A percentile compares a stretch with the other conserved stretches of the same genome.
phyloP scores from a whole-genome alignment of 768 basidiomycete genomes.

The Crassisporium funariophilum region DNA sequence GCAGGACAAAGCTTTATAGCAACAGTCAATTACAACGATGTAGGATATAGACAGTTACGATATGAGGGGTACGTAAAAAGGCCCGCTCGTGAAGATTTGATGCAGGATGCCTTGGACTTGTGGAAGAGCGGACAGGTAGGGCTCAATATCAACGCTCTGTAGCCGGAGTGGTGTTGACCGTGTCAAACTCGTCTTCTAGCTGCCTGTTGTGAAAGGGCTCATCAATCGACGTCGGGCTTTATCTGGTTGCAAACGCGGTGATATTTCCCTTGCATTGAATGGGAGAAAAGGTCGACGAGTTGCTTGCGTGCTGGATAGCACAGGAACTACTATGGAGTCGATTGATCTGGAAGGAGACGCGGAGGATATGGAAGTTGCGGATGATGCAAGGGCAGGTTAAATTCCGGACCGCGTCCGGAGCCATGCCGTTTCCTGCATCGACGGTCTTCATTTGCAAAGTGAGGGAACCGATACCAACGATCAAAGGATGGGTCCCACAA shows the following conservation, averaged over 20 bases:
- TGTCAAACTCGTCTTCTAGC: constrained; percentile 42
- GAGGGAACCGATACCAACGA: constrained; percentile 25
- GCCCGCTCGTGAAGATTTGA: constrained; percentile 65
- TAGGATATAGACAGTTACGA: constrained; percentile 59
- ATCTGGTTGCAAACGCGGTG: constrained; percentile 51
- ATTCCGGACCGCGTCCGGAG: constrained; percentile 23
- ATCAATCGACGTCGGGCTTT: constrained; percentile 62
- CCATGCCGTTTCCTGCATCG: constrained; percentile 24
- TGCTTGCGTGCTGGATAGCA: constrained; percentile 69
- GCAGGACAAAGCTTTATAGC: constrained; percentile 61
- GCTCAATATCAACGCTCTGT: constrained; percentile 24
- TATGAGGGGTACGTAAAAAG: constrained; percentile 52
- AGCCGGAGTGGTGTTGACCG: constrained; percentile 32
- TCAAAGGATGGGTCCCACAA: constrained; percentile 25
- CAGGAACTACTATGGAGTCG: constrained; percentile 66
- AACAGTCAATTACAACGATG: constrained; percentile 60
- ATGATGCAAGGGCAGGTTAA: constrained; percentile 31
- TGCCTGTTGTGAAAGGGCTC: constrained; percentile 47
- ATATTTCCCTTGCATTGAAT: constrained; percentile 68
- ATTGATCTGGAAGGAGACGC: constrained; percentile 77
- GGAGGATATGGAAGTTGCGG: constrained; percentile 49
- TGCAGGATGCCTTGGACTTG: constrained; percentile 54
- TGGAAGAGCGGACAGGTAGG: constrained; percentile 69
- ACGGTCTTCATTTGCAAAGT: constrained; percentile 30
- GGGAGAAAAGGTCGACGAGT: constrained; percentile 74